Evolutionary conservation across 371 early-diverging fungal genomes (phyloP).

Genomic region (Mortierella sp.): DNA sequence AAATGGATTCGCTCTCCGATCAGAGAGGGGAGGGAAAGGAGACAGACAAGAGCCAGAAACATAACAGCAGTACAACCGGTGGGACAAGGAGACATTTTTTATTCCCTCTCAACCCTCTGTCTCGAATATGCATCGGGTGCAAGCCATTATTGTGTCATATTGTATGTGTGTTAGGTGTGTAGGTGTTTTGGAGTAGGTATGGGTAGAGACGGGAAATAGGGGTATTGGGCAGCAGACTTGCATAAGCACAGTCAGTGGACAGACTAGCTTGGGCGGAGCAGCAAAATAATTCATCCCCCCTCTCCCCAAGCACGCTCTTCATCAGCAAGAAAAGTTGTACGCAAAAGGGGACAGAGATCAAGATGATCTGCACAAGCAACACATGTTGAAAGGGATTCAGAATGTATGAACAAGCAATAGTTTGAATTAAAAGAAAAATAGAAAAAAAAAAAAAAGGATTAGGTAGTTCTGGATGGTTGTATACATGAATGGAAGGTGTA

Average conservation of each 20-base stretch:
- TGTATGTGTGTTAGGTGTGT: no score
- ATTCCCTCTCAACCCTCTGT: background rate
- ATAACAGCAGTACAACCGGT: background rate
- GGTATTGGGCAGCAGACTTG: background rate
- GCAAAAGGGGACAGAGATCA: background rate
- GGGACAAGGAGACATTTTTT: background rate
- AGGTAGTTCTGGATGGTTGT: no score
- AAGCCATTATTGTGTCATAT: no score
- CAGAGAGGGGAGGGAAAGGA: background rate
- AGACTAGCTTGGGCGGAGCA: background rate
- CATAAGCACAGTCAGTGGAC: background rate
- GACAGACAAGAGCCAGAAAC: background rate
- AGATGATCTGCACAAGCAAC: no score
- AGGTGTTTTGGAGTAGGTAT: no score
- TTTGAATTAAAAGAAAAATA: no score
- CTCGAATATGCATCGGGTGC: background rate
- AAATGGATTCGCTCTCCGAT: constrained; percentile 40
- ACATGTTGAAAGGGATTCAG: no score
- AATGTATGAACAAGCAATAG: no score
- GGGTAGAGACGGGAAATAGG: background rate
- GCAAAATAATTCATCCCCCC: background rate
- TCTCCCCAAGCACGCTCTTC: no score
- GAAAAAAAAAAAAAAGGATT: no score
- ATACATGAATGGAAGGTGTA: no score
- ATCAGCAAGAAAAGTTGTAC: background rate